Conservation (phyloP, 805 yeast genomes). For the Candida loeiensis region DNA sequence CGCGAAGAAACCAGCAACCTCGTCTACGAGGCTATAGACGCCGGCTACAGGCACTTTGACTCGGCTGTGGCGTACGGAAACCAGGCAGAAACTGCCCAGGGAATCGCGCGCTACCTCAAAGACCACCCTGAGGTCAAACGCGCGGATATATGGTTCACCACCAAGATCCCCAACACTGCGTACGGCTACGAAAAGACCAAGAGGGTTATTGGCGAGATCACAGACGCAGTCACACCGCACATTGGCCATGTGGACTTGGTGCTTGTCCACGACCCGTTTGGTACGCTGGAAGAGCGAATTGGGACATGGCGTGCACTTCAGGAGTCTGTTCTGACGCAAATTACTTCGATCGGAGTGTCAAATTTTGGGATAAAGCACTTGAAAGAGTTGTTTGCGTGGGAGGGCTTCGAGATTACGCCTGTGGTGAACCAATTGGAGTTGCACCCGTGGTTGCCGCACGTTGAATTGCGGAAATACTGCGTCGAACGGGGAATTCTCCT, state of each 20-base stretch:
- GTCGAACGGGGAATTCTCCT: conserved; percentile 51
- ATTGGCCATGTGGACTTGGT: conserved; percentile 39
- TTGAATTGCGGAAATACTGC: conserved; percentile 60
- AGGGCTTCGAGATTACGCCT: conserved; percentile 36
- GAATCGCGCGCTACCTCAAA: conserved; percentile 49
- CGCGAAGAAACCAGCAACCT: conserved; percentile 34
- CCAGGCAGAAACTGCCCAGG: conserved; percentile 59
- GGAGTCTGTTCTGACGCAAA: conserved; percentile 59
- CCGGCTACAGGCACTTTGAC: conserved; percentile 74
- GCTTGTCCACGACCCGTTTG: conserved; percentile 46
- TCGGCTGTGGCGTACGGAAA: conserved; percentile 67
- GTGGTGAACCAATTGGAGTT: conserved; percentile 80
- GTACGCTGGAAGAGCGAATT: conserved; percentile 40
- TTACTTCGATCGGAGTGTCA: conserved; percentile 62
- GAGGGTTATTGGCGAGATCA: conserved; percentile 26
- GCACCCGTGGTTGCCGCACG: conserved; percentile 77
- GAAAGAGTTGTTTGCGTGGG: conserved; percentile 58
- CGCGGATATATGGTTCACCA: conserved; percentile 36
- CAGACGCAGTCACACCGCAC: conserved; percentile 26
- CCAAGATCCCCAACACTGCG: conserved; percentile 27
- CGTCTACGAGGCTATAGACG: conserved; percentile 54
- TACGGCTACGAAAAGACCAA: conserved; percentile 37
- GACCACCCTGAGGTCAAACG: conserved; percentile 37
- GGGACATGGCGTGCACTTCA: conserved; percentile 73
- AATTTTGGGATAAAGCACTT: conserved; percentile 46